A percentile compares a stretch with the other conserved stretches of the same genome.
phyloP scores from a whole-genome alignment of 257 asterid genomes.

The Nicotiana benthamiana region DNA sequence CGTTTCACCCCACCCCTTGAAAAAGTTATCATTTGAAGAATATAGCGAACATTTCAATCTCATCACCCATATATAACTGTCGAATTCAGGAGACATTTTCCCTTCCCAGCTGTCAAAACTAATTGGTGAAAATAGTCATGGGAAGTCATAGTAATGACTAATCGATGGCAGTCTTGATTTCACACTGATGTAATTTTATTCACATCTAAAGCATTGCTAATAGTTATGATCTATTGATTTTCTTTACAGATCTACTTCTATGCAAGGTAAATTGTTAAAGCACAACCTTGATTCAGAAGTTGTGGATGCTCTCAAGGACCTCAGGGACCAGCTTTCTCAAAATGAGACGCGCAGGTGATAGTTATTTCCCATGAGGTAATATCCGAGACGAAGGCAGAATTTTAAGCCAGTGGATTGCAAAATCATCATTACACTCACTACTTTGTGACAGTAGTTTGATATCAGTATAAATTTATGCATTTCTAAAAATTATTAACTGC shows the following conservation, averaged over 20 bases:
- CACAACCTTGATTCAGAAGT: constrained; percentile 88
- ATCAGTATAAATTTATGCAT: neutral
- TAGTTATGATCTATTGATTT: neutral
- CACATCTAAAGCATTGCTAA: neutral
- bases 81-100: neutral
- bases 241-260: constrained; percentile 62
- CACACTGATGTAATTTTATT: neutral
- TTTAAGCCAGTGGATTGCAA: neutral
- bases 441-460: neutral
- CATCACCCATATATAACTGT: neutral
- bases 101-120: neutral
- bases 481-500: neutral
- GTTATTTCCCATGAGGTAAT: neutral
- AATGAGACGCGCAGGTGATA: constrained; percentile 23
- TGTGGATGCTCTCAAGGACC: constrained; percentile 86
- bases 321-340: constrained; percentile 63
- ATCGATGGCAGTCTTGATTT: neutral
- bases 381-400: neutral
- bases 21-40: neutral
- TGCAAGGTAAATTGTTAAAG: constrained; percentile 90
- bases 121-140: neutral
- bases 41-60: neutral
- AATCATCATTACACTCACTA: neutral
- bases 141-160: neutral
- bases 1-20: neutral